phyloP scores from a whole-genome alignment of 768 basidiomycete genomes.

The Cubamyces sp. region DNA sequence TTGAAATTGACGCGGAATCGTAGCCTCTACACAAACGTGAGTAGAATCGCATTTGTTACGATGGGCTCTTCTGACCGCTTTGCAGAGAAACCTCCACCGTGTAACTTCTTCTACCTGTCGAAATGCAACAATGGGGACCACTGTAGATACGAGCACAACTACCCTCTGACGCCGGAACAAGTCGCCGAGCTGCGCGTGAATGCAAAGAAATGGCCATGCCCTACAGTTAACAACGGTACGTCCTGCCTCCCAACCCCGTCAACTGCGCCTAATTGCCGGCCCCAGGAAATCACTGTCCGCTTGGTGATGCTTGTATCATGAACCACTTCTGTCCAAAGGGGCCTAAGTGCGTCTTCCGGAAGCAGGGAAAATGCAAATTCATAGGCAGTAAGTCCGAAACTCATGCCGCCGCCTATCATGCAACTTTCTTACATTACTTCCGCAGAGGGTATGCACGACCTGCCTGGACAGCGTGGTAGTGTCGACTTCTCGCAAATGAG shows the following conservation, averaged over 20 bases:
- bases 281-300: slow-evolving; percentile 30
- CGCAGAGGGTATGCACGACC: slow-evolving; percentile 23
- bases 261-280: not conserved
- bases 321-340: slow-evolving; percentile 45
- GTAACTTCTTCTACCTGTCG: slow-evolving; percentile 42
- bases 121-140: slow-evolving; percentile 36
- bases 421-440: not conserved
- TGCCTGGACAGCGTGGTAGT: slow-evolving; percentile 1
- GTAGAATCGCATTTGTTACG: not conserved
- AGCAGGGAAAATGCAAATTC: slow-evolving; percentile 41
- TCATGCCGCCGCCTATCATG: not conserved
- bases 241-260: not conserved
- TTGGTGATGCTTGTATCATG: slow-evolving; percentile 39
- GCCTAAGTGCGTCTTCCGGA: slow-evolving; percentile 37
- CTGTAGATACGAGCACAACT: slow-evolving; percentile 42
- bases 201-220: slow-evolving; percentile 42
- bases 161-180: slow-evolving; percentile 35
- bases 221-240: slow-evolving; percentile 36
- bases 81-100: slow-evolving; percentile 42
- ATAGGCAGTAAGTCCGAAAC: slow-evolving; percentile 32
- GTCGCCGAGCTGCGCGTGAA: slow-evolving; percentile 36
- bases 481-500: not conserved
- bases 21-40: slow-evolving; percentile 40
- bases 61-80: not conserved
- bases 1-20: not conserved